These are phyloP conservation scores for Solanum appendiculatum DNA, from an alignment of 257 asterid species.

Conservation along the genomic window DNA sequence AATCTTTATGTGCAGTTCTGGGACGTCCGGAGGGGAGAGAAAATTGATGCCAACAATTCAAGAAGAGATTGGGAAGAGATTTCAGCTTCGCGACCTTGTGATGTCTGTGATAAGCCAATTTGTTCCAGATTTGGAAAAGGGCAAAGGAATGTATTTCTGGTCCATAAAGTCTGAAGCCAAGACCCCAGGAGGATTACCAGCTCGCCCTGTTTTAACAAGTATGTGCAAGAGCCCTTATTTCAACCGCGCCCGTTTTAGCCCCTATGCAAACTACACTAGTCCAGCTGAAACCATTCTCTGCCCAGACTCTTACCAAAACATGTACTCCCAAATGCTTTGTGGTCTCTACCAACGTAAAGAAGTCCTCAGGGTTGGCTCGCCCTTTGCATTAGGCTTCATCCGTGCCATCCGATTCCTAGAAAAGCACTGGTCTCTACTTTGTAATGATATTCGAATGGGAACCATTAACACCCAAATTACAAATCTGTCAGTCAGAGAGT, in stretches of 20 bases:
- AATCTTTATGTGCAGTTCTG: neutral
- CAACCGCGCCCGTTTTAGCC: neutral
- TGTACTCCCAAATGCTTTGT: neutral
- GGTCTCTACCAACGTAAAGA: neutral
- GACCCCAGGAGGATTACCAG: slow-evolving; percentile 1
- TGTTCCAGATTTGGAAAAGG: neutral
- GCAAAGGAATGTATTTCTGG: neutral
- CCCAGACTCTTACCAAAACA: neutral
- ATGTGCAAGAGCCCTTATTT: neutral
- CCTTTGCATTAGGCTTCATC: neutral
- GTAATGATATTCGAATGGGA: neutral
- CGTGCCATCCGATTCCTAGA: neutral
- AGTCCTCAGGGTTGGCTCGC: neutral
- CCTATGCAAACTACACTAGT: neutral
- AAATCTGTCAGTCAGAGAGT: neutral
- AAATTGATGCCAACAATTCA: neutral
- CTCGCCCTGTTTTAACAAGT: neutral
- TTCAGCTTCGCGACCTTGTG: neutral
- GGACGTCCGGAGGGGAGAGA: neutral
- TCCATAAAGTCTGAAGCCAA: neutral
- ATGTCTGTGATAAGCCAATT: neutral
- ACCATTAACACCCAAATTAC: neutral
- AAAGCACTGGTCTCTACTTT: neutral
- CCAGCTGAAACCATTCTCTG: neutral
- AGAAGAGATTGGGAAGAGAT: neutral